These are phyloP conservation scores for Diaporthe australafricana DNA, from an alignment of 2,329 filamentous ascomycete species.

Conservation along the genomic window DNA sequence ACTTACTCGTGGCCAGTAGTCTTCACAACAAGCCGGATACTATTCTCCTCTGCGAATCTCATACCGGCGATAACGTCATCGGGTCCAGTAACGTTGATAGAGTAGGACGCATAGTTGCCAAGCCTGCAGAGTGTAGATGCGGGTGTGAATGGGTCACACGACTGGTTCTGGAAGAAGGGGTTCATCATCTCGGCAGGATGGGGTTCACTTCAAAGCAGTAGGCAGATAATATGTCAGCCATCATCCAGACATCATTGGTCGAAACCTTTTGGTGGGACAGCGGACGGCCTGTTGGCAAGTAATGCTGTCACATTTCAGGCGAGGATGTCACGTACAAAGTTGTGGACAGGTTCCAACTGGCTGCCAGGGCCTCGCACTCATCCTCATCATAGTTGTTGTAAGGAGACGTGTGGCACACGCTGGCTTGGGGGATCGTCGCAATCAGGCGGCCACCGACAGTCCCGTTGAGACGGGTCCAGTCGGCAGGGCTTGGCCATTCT, in stretches of 20 bases:
- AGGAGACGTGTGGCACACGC: conserved; percentile 57
- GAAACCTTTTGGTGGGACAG: too few relatives aligned
- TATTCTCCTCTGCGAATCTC: conserved; percentile 48
- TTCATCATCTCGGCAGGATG: conserved; percentile 48
- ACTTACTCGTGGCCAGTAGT: conserved; percentile 57
- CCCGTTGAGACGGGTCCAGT: conserved; percentile 64
- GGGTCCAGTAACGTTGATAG: conserved; percentile 44
- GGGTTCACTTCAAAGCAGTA: too few relatives aligned
- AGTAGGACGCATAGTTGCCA: conserved; percentile 50
- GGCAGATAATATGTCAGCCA: too few relatives aligned
- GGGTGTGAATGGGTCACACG: conserved; percentile 44
- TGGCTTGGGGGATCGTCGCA: conserved; percentile 61
- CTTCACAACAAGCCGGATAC: conserved; percentile 56
- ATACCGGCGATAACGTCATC: conserved; percentile 48
- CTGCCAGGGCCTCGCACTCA: conserved; percentile 47
- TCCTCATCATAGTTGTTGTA: conserved; percentile 55
- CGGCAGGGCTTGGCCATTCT: conserved; percentile 61
- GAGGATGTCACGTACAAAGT: too few relatives aligned
- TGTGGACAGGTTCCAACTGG: background rate
- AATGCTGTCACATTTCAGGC: too few relatives aligned
- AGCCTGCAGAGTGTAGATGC: conserved; percentile 50
- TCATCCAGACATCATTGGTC: too few relatives aligned
- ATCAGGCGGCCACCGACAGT: conserved; percentile 64
- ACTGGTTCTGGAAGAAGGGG: conserved; percentile 44
- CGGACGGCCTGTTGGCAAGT: too few relatives aligned